Evolutionary conservation across 2,329 filamentous ascomycete species (phyloP).

Genomic region (Davidsoniella australis): DNA sequence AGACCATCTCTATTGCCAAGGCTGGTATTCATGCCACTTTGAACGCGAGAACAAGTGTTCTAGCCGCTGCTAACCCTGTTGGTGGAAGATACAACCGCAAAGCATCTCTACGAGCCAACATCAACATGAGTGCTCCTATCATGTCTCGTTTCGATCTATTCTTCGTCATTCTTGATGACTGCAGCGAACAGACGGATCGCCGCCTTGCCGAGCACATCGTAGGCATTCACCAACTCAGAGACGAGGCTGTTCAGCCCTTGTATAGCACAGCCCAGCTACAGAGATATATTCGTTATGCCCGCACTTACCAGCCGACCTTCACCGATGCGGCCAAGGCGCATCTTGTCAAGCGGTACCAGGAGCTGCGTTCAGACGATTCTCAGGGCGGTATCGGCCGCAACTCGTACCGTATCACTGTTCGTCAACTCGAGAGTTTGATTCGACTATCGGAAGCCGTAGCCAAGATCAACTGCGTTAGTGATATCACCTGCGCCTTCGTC

Average conservation of each 20-base stretch:
- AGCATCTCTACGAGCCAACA: constrained; percentile 78
- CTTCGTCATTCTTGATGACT: constrained; percentile 94
- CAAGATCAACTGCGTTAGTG: constrained; percentile 89
- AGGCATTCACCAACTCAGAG: constrained; percentile 77
- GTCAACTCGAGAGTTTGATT: constrained; percentile 91
- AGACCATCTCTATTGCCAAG: constrained; percentile 97
- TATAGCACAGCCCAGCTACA: constrained; percentile 94
- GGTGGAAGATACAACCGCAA: constrained; percentile 96
- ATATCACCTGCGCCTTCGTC: constrained; percentile 72
- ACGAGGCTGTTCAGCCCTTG: constrained; percentile 80
- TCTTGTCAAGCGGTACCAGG: constrained; percentile 87
- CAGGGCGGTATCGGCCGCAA: constrained; percentile 89
- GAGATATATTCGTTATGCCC: constrained; percentile 89
- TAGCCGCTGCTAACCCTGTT: constrained; percentile 91
- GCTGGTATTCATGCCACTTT: constrained; percentile 95
- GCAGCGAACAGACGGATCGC: constrained; percentile 78
- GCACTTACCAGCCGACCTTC: constrained; percentile 87
- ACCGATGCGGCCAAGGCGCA: constrained; percentile 70
- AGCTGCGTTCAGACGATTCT: constrained; percentile 79
- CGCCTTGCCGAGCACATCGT: constrained; percentile 92
- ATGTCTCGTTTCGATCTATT: constrained; percentile 99
- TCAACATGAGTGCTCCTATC: constrained; percentile 97
- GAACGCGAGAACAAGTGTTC: constrained; percentile 86
- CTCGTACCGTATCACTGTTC: constrained; percentile 92
- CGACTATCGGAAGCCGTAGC: constrained; percentile 94